These are phyloP conservation scores for Zangia roseola DNA, from an alignment of 768 basidiomycete species.

Conservation along the genomic window DNA sequence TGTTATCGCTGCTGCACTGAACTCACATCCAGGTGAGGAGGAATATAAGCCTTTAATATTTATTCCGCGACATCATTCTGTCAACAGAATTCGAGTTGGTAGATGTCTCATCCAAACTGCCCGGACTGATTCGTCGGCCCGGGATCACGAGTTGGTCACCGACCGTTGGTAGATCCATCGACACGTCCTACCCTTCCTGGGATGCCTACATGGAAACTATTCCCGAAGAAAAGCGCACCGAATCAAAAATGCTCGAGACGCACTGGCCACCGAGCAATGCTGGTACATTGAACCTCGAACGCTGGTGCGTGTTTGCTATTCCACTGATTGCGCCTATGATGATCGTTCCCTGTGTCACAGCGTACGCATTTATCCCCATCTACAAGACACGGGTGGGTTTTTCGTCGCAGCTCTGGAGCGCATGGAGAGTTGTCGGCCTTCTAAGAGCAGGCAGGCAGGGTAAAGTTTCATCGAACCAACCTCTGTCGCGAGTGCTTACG, in stretches of 20 bases:
- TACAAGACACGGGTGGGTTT: slow-evolving; percentile 97
- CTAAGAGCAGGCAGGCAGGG: slow-evolving; percentile 12
- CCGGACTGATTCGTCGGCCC: slow-evolving; percentile 68
- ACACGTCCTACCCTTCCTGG: slow-evolving; percentile 56
- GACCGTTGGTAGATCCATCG: slow-evolving; percentile 53
- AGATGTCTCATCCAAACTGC: slow-evolving; percentile 71
- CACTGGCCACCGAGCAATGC: slow-evolving; percentile 81
- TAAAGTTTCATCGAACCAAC: neutral
- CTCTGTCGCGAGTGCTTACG: neutral
- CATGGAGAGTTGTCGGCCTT: slow-evolving; percentile 24
- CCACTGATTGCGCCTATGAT: neutral
- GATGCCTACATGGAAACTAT: slow-evolving; percentile 55
- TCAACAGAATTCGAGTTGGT: slow-evolving; percentile 69
- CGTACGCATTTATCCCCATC: slow-evolving; percentile 88
- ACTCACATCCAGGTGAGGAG: slow-evolving; percentile 57
- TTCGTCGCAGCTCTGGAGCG: slow-evolving; percentile 89
- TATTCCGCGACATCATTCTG: neutral
- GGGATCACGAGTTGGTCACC: slow-evolving; percentile 82
- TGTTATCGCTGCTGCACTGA: slow-evolving; percentile 83
- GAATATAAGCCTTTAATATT: no score
- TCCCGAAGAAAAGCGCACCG: slow-evolving; percentile 44
- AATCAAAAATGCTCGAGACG: slow-evolving; percentile 63
- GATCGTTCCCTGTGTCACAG: slow-evolving; percentile 38
- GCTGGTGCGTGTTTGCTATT: slow-evolving; percentile 55
- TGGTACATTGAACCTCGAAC: slow-evolving; percentile 57